Percentiles rank a stretch among this genome's conserved stretches.
Evolutionary conservation across 768 basidiomycete species (phyloP).

Genomic region (Collybiopsis luxurians): DNA sequence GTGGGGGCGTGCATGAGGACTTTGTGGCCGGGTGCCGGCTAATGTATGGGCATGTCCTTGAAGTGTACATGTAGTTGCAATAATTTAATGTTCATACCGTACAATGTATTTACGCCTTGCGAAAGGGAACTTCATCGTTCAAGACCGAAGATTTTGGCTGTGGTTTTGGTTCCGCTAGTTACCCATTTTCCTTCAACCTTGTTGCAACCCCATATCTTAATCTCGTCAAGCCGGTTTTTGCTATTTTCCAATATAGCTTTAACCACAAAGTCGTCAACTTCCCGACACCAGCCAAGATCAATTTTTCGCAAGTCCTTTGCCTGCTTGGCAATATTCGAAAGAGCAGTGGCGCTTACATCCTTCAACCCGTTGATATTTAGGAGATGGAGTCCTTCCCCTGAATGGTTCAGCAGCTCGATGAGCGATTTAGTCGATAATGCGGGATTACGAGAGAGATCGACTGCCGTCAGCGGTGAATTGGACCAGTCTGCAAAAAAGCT

Average conservation of each 20-base stretch:
- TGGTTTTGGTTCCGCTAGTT: conserved; percentile 5
- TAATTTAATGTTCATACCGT: too few relatives aligned
- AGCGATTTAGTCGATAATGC: conserved; percentile 54
- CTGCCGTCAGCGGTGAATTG: conserved; percentile 44
- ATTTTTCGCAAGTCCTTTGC: conserved; percentile 47
- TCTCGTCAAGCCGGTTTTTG: conserved; percentile 31
- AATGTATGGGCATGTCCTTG: too few relatives aligned
- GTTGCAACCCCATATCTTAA: conserved; percentile 58
- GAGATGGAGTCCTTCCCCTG: conserved; percentile 50
- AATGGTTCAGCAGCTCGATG: conserved; percentile 62
- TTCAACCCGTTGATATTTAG: conserved; percentile 82
- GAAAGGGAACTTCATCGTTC: neutral
- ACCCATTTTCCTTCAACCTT: conserved; percentile 25
- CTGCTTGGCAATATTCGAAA: conserved; percentile 31
- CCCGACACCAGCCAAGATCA: conserved; percentile 85
- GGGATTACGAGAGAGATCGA: conserved; percentile 68
- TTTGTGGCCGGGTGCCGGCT: too few relatives aligned
- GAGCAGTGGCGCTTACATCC: conserved; percentile 46
- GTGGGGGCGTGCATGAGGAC: too few relatives aligned
- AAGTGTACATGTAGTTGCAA: too few relatives aligned
- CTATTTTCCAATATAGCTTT: conserved; percentile 61
- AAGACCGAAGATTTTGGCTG: conserved; percentile 5
- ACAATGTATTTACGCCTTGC: too few relatives aligned
- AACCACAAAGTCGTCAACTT: conserved; percentile 79
- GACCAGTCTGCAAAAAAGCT: conserved; percentile 64